A percentile compares a stretch with the other conserved stretches of the same genome.
Conservation (phyloP, 2,329 filamentous ascomycete genomes). For the Calonectria crousiana region DNA sequence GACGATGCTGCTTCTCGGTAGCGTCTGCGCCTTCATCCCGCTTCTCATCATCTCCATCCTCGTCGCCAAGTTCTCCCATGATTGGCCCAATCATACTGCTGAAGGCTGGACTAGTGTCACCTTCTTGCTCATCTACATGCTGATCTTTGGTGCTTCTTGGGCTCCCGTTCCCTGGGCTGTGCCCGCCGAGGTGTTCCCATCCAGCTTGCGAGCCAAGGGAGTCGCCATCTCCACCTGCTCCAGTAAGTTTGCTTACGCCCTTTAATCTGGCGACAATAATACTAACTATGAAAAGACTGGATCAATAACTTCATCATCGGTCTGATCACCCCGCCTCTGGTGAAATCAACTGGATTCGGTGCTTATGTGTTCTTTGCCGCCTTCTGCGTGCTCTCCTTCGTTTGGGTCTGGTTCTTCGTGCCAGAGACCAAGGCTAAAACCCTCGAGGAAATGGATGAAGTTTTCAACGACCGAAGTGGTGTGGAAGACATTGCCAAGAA, state of each 20-base stretch:
- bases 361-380: conserved; percentile 70
- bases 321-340: conserved; percentile 63
- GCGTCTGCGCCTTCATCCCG: conserved; percentile 41
- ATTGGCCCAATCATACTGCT: conserved; percentile 40
- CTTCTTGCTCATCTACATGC: conserved; percentile 65
- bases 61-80: conserved; percentile 38
- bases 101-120: conserved; percentile 45
- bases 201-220: conserved; percentile 72
- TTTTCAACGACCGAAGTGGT: conserved; percentile 38
- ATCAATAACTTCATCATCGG: conserved; percentile 73
- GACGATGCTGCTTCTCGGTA: conserved; percentile 41
- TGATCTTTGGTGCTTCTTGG: conserved; percentile 70
- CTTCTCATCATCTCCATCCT: conserved; percentile 45
- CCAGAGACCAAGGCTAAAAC: conserved; percentile 67
- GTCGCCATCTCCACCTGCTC: conserved; percentile 69
- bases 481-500: conserved; percentile 22
- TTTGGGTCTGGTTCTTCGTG: conserved; percentile 65
- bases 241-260: conserved; percentile 45
- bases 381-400: conserved; percentile 66
- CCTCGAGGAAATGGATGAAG: conserved; percentile 64
- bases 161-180: conserved; percentile 63
- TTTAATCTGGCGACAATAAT: rapidly evolving
- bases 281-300: conserved; percentile 55
- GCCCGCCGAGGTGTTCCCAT: conserved; percentile 71
- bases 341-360: conserved; percentile 57